Base-by-base conservation (phyloP, 2,329 filamentous ascomycete species). In the Dothideomycetidae sp. region DNA sequence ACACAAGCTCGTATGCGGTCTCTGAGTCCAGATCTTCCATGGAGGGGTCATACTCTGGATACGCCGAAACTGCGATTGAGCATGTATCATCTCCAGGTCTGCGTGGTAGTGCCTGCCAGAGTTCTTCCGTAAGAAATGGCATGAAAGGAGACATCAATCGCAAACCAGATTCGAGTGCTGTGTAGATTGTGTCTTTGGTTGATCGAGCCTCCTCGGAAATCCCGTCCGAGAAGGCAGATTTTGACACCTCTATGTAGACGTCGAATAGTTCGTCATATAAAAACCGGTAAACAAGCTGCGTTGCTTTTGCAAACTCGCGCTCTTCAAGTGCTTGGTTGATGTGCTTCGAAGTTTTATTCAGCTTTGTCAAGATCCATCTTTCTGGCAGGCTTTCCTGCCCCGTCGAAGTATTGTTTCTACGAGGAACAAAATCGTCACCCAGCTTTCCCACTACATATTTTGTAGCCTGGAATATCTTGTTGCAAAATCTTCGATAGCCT, bases 401-500 rank as follows among this genome's bases (percentile, higher is more conserved):
- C 13, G 67, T 69, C 43, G 71, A 70, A 23, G 61, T 57, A 28
- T 58, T 59, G 21, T 62, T 61, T 37, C 65, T 62, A 44, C 64
- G 64, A 9, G 77, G 79, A 11, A 67, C 66, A 52, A 81, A 85
- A 52, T 76, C 71, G 36, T 68, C 58, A 5, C 69, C 73, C 33
- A 90, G 61, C 46, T 80, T 82, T 46, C 81, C 80, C 33, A 96
- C 71, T 13, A 93, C 85, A 54, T 82, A 98, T 63, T 94, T 96
- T 43, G 81, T 92, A 33, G 90, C 88, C 64, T 96, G 85, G 66
- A 88, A 94, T 51, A 86, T 92, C 69, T 93, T 93, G 69, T 93
- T 93, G 56, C 86, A 94, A 71, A 96, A 96, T 54, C 85, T 80
- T 44, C 88, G 78, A 66, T 93, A 94, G 44, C 75, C 83, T 56